A percentile compares a stretch with the other conserved stretches of the same genome.
Conservation (phyloP, 2,329 filamentous ascomycete species). For the Ascomycota sp. region DNA sequence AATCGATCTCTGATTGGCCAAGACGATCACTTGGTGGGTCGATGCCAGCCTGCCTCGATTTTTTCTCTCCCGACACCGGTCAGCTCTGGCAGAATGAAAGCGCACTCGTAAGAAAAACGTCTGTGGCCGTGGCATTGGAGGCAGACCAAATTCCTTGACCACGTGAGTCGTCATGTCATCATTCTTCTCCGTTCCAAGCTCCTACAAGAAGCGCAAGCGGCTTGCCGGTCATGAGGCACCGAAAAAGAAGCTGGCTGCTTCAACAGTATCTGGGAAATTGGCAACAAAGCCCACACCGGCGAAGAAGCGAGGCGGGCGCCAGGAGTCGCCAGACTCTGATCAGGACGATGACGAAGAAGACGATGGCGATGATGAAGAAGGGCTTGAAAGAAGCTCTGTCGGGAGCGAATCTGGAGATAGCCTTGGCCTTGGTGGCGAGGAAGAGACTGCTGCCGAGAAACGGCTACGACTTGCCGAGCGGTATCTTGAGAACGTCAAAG, state of each 20-base stretch:
- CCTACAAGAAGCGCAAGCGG: conserved; percentile 81
- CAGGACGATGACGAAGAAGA: conserved; percentile 51
- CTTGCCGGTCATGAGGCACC: conserved; percentile 29
- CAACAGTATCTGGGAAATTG: conserved; percentile 21
- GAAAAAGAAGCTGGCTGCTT: conserved; percentile 36
- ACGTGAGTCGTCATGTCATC: conserved; percentile 51
- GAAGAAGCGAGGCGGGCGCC: conserved; percentile 27
- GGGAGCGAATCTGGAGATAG: conserved; percentile 19
- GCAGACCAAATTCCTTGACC: neutral
- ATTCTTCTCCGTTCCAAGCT: conserved; percentile 79
- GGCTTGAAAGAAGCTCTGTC: conserved; percentile 17
- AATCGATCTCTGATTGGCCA: conserved; percentile 7
- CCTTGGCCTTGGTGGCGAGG: conserved; percentile 28
- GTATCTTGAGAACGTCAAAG: conserved; percentile 76
- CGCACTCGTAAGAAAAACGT: conserved; percentile 2
- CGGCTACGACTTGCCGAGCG: conserved; percentile 73
- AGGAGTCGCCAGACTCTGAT: conserved; percentile 62
- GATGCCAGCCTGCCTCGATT: conserved; percentile 5
- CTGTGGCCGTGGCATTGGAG: neutral
- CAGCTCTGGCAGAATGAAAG: no score
- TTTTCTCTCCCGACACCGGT: conserved; percentile 14
- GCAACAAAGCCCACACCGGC: conserved; percentile 17
- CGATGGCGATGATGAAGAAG: conserved; percentile 47
- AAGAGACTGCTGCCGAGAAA: conserved; percentile 78
- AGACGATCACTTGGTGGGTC: no score